Evolutionary conservation across 2,329 filamentous ascomycete species (phyloP), one percentile per base, ranked within the genome.

Genomic region (Tolypocladium nubicola): DNA sequence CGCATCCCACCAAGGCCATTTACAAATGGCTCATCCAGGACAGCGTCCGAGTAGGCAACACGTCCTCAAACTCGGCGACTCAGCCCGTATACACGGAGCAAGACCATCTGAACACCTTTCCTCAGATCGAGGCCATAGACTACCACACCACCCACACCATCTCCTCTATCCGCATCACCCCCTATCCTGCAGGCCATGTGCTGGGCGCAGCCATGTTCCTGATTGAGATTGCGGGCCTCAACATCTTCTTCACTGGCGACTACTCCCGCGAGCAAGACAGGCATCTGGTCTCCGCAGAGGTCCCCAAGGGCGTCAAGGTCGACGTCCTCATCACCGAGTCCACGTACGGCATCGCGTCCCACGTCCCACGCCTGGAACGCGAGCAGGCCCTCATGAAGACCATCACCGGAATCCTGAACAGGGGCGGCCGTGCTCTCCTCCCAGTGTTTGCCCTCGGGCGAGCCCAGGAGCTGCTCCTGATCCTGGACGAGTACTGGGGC

Each of bases 1-100:
- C 94, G 55, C 94, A 99, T 77, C 91, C 94, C 1, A 99, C 94
- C 52, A 97, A 99, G 73, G 94, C 94, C 65, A 99, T 99, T 70
- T 99, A 99, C 82, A 97, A 97, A 75, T 97, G 94, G 93, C 84
- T 97, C 55, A 97, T 97, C 61, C 91, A 96, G 72, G 94, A 99
- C 73, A 96, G 91, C 63, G 90, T 99, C 50, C 87, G 94, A 59
- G 92, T 99, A 37, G 88, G 87, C 69, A 88, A 85, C 67, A 85
- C 82, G 5, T 84, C 83, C 2, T 84, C 82, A 11, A 82, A 83
- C 62, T 75, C 79, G 56, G 79, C 78, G 0, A 79, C 89, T 66
- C 81, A 94, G 79, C 79, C 90, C 68, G 84, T 97, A 52, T 99
- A 97, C 71, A 97, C 90, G 1, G 94, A 99, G 73, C 87, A 93